Conservation (phyloP, 1,284 basidiomycete genomes). For the Pterulicium gracile region DNA sequence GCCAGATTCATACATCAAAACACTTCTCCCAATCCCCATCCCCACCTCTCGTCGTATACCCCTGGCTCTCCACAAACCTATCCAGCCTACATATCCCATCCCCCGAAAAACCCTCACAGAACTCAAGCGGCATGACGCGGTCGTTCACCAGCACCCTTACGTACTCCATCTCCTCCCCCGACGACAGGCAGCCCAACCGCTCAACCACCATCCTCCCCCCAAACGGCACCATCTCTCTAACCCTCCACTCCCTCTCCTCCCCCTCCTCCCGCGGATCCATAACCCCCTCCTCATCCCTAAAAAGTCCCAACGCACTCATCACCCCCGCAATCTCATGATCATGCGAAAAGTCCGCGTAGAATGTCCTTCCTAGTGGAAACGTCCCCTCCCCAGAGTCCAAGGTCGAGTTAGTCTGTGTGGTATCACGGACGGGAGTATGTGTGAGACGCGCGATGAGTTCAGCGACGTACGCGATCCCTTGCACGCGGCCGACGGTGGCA, state of each 20-base stretch:
- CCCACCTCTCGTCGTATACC: conserved; percentile 53
- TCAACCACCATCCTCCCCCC: conserved; percentile 54
- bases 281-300: conserved; percentile 21
- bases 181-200: conserved; percentile 40
- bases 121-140: conserved; percentile 48
- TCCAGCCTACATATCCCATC: conserved; percentile 54
- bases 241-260: conserved; percentile 35
- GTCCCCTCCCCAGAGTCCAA: conserved; percentile 53
- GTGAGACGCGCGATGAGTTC: conserved; percentile 78
- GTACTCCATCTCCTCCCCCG: conserved; percentile 24
- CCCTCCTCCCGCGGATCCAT: conserved; percentile 6
- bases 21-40: conserved; percentile 60
- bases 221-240: conserved; percentile 56
- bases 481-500: conserved; percentile 53
- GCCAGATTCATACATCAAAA: too few species aligned
- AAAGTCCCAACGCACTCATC: conserved; percentile 64
- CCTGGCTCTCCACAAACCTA: conserved; percentile 62
- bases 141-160: conserved; percentile 63
- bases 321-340: conserved; percentile 77
- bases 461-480: conserved; percentile 77
- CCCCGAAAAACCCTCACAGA: conserved; percentile 37
- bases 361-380: conserved; percentile 58
- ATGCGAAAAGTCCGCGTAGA: conserved; percentile 75
- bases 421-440: conserved; percentile 44
- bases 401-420: conserved; percentile 74